Base-by-base conservation (phyloP, 192 early-diverging fungal genomes). In the Dissophora ornata region DNA sequence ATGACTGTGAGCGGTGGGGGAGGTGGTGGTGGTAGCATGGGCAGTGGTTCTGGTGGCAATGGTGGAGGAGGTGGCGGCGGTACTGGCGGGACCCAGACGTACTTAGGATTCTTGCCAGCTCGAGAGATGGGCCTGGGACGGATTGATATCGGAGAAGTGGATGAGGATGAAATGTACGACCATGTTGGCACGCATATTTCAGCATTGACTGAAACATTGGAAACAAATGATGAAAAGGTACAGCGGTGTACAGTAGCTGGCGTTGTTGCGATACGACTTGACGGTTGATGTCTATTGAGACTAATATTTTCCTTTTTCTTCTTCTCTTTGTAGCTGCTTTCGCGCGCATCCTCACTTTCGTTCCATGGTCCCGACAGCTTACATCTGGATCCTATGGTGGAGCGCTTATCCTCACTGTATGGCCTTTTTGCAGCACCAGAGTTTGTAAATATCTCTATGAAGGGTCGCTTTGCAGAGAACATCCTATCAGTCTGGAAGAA, bases 401-500 rank as follows among this genome's bases (percentile, higher is more conserved):
- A 87, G 26, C 68, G 69, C 50, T 44, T 85, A 12, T 82, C 86
- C 10, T 48, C 58, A 3, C 57, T 71, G 41, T 66, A 86, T 22
- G 86, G 79, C 10, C 79, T 73, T 11, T 87, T 86, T 61, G 71
- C 73, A 18, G 66, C 73, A 33, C 40, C 79, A 11, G 90, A 94
- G 22, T 93, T 94, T 70, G 42, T 80, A 5, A 82, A 90, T 46
- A 38, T 92, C 18, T 65, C 67, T 2, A 59, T 66, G 38, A 63
- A 83, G n/a, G 40, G 57, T 12, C 86, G 86, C 71, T 74, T 79
- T 53, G 62, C 60, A 0, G 74, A 77, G 30, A 49, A 46, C 19
- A 80, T 84, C 4, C 66, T 89, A 5, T 69, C 65, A 6, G 48
- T 87, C 8, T 96, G 94, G 94, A 94, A 94, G 50, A 94, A 94